Conservation (phyloP, 2,329 filamentous ascomycete species). For the Stagonosporopsis vannaccii region DNA sequence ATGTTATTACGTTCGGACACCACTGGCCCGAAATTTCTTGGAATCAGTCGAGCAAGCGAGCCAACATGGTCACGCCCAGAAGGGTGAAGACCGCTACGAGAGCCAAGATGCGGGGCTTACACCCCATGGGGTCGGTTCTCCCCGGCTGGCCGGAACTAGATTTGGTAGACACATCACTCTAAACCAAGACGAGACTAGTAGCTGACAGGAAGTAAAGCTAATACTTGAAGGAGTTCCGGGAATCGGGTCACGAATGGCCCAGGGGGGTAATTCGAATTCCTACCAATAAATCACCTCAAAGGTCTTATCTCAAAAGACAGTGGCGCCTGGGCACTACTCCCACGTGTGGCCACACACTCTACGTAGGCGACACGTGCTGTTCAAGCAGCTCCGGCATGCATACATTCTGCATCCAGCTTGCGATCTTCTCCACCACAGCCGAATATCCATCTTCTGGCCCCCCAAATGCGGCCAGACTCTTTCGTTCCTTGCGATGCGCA, state of each 20-base stretch:
- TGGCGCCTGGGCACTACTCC: not conserved
- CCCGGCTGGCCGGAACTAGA: not conserved
- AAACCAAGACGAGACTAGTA: not conserved
- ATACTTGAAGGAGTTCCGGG: not conserved
- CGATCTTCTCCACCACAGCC: not conserved
- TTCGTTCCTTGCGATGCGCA: not conserved
- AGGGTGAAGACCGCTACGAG: conserved; percentile 11
- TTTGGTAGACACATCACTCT: not conserved
- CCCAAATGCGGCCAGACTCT: not conserved
- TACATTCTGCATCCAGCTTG: too few species aligned
- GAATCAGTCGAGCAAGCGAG: conserved; percentile 7
- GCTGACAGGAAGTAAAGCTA: not conserved
- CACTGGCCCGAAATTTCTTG: conserved; percentile 20
- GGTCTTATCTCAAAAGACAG: not conserved
- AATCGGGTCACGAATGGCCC: not conserved
- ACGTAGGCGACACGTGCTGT: too few species aligned
- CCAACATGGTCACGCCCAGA: conserved; percentile 16
- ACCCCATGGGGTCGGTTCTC: conserved; percentile 18
- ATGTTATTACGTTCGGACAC: conserved; percentile 15
- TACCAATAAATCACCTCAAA: not conserved
- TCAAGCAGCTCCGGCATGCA: too few species aligned
- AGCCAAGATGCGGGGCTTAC: conserved; percentile 26
- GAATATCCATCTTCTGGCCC: not conserved
- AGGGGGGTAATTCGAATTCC: not conserved
- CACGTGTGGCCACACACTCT: not conserved